A percentile compares a stretch with the other conserved stretches of the same genome.
These are phyloP conservation scores for Fragilaria crotonensis DNA, from an alignment of 108 stramenopile species.

Conservation along the genomic window DNA sequence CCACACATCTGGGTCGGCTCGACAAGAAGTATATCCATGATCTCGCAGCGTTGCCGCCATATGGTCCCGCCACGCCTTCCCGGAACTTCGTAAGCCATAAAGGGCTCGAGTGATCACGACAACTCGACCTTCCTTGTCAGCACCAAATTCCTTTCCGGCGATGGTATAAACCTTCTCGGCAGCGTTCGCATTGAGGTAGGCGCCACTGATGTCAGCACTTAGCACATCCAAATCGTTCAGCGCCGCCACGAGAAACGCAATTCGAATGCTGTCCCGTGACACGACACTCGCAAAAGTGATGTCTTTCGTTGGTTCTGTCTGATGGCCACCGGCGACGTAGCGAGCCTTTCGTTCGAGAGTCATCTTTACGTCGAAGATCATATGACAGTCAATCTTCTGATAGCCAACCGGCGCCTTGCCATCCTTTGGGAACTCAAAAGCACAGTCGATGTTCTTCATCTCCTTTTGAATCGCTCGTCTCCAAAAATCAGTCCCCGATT, in stretches of 20 bases:
- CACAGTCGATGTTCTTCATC: slow-evolving; percentile 9
- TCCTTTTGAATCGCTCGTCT: slow-evolving; percentile 24
- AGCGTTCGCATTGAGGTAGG: too few species aligned
- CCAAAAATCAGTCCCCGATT: too few species aligned
- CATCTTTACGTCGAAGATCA: slow-evolving; percentile 47
- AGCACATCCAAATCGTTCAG: too few species aligned
- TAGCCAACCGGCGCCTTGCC: too few species aligned
- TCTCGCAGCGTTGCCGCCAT: too few species aligned
- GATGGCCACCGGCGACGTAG: slow-evolving; percentile 40
- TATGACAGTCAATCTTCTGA: too few species aligned
- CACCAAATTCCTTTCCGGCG: too few species aligned
- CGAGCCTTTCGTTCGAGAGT: slow-evolving; percentile 30
- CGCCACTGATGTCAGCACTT: too few species aligned
- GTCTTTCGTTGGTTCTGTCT: slow-evolving; percentile 9
- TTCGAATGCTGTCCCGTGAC: too few species aligned
- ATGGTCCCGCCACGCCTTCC: slow-evolving; percentile 7
- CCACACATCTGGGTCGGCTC: slow-evolving; percentile 34
- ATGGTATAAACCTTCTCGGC: too few species aligned
- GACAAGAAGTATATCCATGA: background rate
- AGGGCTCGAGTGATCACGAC: slow-evolving; percentile 11
- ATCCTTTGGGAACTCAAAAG: slow-evolving; percentile 5
- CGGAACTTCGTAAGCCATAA: slow-evolving; percentile 15
- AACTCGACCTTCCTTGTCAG: slow-evolving; percentile 2
- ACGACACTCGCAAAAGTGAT: slow-evolving; percentile 26
- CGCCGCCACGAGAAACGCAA: too few species aligned